A percentile compares a stretch with the other conserved stretches of the same genome.
Conservation (phyloP, 1,284 basidiomycete genomes). For the Heterobasidion parviporum region DNA sequence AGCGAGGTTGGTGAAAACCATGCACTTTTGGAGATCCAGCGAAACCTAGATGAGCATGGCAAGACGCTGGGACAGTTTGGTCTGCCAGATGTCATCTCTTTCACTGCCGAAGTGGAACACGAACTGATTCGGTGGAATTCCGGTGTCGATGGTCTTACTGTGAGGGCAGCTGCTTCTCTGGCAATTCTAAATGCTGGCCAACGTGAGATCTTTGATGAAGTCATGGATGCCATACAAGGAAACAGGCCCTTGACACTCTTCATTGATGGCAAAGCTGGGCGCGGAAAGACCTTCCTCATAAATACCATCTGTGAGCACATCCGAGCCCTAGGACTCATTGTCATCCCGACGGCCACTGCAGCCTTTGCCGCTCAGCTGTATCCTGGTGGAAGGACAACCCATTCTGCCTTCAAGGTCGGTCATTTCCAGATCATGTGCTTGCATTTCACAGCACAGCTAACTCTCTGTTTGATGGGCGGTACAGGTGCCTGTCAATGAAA, state of each 20-base stretch:
- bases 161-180: neutral
- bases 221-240: neutral
- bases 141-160: neutral
- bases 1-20: slow-evolving; percentile 12
- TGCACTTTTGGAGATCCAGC: slow-evolving; percentile 16
- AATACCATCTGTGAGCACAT: neutral
- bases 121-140: neutral
- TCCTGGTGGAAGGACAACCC: neutral
- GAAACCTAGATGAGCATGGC: slow-evolving; percentile 17
- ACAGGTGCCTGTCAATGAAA: slow-evolving; percentile 27
- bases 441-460: neutral
- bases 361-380: slow-evolving; percentile 2
- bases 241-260: neutral
- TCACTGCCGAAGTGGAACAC: neutral
- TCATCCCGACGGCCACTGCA: slow-evolving; percentile 1
- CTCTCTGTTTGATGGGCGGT: no score
- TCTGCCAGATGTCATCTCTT: neutral
- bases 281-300: neutral
- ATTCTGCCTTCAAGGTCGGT: slow-evolving; percentile 25
- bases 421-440: neutral
- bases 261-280: neutral
- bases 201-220: neutral
- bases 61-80: slow-evolving; percentile 1
- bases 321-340: neutral
- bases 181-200: neutral